Evolutionary conservation across 1,139 yeast genomes (phyloP).

Genomic region (Suhomyces terraborum): DNA sequence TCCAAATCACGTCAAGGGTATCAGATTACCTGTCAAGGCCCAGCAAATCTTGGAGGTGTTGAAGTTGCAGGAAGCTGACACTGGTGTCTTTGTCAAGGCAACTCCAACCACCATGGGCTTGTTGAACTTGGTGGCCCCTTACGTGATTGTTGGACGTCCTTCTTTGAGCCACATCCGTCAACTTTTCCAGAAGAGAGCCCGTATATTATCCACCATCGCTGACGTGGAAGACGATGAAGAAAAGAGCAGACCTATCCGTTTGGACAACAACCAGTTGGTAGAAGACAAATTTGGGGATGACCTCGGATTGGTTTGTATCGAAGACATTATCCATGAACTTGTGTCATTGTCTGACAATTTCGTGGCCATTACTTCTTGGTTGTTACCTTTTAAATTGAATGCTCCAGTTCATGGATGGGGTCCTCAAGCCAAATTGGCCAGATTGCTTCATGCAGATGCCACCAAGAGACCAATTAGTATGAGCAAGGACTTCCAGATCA

Average conservation of each 20-base stretch:
- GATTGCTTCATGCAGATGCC: constrained; percentile 46
- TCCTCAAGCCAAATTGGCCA: constrained; percentile 56
- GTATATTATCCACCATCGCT: constrained; percentile 43
- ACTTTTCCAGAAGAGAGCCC: constrained; percentile 74
- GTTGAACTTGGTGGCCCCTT: constrained; percentile 68
- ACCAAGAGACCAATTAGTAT: constrained; percentile 53
- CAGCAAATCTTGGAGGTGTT: constrained; percentile 57
- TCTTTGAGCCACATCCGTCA: constrained; percentile 69
- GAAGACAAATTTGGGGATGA: constrained; percentile 71
- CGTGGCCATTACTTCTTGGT: constrained; percentile 58
- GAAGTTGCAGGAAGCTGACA: constrained; percentile 58
- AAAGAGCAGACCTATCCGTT: constrained; percentile 25
- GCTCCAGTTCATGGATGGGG: constrained; percentile 77
- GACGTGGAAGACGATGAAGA: constrained; percentile 38
- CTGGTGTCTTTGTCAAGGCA: constrained; percentile 71
- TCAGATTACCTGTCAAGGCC: constrained; percentile 68
- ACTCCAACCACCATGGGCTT: constrained; percentile 59
- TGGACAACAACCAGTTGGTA: constrained; percentile 72
- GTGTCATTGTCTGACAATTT: constrained; percentile 63
- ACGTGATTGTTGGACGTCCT: constrained; percentile 72
- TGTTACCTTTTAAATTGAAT: constrained; percentile 68
- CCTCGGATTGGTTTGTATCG: constrained; percentile 72
- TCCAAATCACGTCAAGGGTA: constrained; percentile 56
- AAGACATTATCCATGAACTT: constrained; percentile 75
- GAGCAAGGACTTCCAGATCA: constrained; percentile 63